A percentile compares a stretch with the other conserved stretches of the same genome.
Conservation (phyloP, 2,329 filamentous ascomycete genomes). For the Tricladium varicosporioides region DNA sequence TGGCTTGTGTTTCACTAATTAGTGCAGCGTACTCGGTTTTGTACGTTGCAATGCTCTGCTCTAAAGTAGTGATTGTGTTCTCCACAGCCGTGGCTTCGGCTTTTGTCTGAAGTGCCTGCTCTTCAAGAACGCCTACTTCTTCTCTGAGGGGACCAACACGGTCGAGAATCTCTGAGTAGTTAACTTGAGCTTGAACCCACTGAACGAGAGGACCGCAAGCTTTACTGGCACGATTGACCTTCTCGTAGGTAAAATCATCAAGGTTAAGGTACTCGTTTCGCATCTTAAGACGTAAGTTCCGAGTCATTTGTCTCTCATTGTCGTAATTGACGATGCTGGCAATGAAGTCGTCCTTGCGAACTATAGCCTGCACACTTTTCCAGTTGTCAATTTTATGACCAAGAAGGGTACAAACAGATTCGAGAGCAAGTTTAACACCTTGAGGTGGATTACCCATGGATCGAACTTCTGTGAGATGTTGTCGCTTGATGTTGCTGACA, state of each 20-base stretch:
- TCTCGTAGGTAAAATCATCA: conserved; percentile 93
- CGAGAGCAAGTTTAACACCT: conserved; percentile 87
- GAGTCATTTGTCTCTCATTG: conserved; percentile 94
- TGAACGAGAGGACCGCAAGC: conserved; percentile 95
- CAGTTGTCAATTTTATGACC: conserved; percentile 88
- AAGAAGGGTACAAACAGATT: conserved; percentile 93
- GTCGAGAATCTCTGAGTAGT: conserved; percentile 96
- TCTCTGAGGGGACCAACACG: conserved; percentile 88
- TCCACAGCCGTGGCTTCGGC: conserved; percentile 90
- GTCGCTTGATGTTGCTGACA: conserved; percentile 97
- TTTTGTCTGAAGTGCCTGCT: conserved; percentile 86
- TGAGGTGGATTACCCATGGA: conserved; percentile 92
- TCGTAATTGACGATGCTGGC: conserved; percentile 96
- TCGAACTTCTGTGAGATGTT: conserved; percentile 94
- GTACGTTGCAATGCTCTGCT: conserved; percentile 89
- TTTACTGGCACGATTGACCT: conserved; percentile 93
- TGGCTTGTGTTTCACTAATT: conserved; percentile 94
- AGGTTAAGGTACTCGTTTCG: conserved; percentile 87
- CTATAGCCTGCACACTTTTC: conserved; percentile 85
- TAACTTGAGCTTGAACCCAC: conserved; percentile 95
- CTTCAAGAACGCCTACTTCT: conserved; percentile 83
- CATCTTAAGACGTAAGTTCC: conserved; percentile 79
- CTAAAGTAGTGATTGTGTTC: conserved; percentile 78
- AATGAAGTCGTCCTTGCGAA: conserved; percentile 94
- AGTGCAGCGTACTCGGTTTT: conserved; percentile 94